Evolutionary conservation across 345 rosid species (phyloP), one percentile per base, ranked within the genome.

Genomic region (Arabidopsis suecica): DNA sequence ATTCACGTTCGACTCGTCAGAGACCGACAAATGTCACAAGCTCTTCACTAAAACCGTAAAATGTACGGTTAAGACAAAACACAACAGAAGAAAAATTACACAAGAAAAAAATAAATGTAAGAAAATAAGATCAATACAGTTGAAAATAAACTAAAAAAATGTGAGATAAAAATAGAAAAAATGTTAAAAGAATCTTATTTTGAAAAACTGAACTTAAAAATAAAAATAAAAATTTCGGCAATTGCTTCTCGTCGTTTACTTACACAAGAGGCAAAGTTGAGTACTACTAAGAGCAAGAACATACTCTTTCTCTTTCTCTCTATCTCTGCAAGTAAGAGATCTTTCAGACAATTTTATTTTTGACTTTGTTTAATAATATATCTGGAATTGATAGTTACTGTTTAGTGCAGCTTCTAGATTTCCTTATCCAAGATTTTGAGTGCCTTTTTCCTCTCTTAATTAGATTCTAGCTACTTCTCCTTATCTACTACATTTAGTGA

Each of bases 201-300:
- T 5, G 1, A 48, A 65, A 65, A 65, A 18, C 9, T 30, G 10
- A 9, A 38, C 51, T 25, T 13, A 45, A 34, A 34, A 18, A 6
- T 28, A 57, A 44, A 44, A 14, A 3, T 8, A 33, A 23, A 61
- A 61, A 1, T 12, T 32, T 48, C 0, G 5, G 13, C 38, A 34
- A 34, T 11, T 56, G 60, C 30, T 68, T 36, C 48, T 34, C 5
- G 79, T 69, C 70, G 58, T 76, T 69, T 69, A 54, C 80, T 76
- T 76, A 69, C 53, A 9, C 13, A 36, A 44, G 71, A 69, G 75
- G 80, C 53, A 62, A 69, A 69, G 80, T 34, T 76, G 65, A 62
- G 65, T 44, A 61, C 12, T 54, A 42, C 8, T 69, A 3, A 22
- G 36, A 68, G 61, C 68, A 55, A 60, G 49, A 37, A 47, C 62